A percentile compares a stretch with the other conserved stretches of the same genome.
These are phyloP conservation scores for Xylaria longipes DNA, from an alignment of 495 filamentous ascomycete species.

Conservation along the genomic window DNA sequence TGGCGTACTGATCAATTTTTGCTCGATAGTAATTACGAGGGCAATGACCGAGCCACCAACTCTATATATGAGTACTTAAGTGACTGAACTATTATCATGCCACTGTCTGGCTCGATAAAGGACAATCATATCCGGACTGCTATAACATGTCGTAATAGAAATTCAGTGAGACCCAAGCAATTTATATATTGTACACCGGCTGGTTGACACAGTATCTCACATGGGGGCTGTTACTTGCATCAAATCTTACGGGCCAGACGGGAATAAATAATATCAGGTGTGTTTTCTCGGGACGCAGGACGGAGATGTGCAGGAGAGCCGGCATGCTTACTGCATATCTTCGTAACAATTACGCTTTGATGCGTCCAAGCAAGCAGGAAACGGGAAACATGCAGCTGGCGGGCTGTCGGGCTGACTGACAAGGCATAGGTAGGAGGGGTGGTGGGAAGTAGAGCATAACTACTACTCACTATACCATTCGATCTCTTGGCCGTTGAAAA, in stretches of 20 bases:
- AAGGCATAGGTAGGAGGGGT: not conserved
- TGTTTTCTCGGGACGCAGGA: not conserved
- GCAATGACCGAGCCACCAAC: not conserved
- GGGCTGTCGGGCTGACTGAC: too few relatives aligned
- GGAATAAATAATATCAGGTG: not conserved
- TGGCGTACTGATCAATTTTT: not conserved
- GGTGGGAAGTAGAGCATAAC: not conserved
- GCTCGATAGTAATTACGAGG: not conserved
- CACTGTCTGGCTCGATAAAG: not conserved
- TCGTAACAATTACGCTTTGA: not conserved
- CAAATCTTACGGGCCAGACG: not conserved
- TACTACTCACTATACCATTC: not conserved
- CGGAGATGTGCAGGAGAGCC: slow-evolving; percentile 5
- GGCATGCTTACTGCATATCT: not conserved
- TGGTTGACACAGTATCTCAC: not conserved
- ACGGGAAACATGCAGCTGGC: not conserved
- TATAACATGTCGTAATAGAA: not conserved
- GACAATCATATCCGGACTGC: not conserved
- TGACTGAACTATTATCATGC: not conserved
- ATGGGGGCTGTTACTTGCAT: not conserved
- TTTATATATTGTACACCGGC: not conserved
- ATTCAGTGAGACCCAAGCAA: not conserved
- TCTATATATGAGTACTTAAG: not conserved
- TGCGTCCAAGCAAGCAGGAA: not conserved
- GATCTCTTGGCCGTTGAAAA: not conserved